Percentiles rank a stretch among this genome's conserved stretches.
Evolutionary conservation across 352 stramenopile genomes (phyloP).

Genomic region (Phytophthora ohioensis): DNA sequence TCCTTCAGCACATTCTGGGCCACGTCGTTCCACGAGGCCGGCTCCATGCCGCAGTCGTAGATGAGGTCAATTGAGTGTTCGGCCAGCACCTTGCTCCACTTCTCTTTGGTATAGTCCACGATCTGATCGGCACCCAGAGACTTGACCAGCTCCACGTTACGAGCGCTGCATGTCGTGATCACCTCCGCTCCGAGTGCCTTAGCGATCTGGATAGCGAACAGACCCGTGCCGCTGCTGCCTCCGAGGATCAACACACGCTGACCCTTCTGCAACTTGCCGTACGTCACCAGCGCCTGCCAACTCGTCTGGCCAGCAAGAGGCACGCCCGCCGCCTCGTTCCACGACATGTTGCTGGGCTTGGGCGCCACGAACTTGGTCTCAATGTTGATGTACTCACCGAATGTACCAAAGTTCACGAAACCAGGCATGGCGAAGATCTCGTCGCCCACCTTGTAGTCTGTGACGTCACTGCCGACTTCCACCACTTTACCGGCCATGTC

Average conservation of each 20-base stretch:
- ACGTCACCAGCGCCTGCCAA: conserved; percentile 44
- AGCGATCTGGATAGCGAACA: conserved; percentile 68
- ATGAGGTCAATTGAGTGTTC: conserved; percentile 45
- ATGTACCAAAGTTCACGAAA: conserved; percentile 13
- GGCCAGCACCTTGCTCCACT: conserved; percentile 50
- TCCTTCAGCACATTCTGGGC: conserved; percentile 51
- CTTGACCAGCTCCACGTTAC: conserved; percentile 54
- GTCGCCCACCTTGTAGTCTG: conserved; percentile 39
- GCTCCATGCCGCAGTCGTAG: conserved; percentile 34
- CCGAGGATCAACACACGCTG: conserved; percentile 50
- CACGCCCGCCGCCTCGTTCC: conserved; percentile 44
- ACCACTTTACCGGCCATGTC: conserved; percentile 40
- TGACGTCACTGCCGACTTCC: conserved; percentile 42
- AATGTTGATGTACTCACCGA: conserved; percentile 57
- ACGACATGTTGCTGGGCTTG: conserved; percentile 54
- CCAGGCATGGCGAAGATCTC: conserved; percentile 41
- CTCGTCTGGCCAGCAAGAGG: conserved; percentile 42
- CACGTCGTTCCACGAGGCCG: conserved; percentile 41
- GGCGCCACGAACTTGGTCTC: conserved; percentile 34
- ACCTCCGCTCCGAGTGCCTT: conserved; percentile 46
- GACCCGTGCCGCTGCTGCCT: conserved; percentile 67
- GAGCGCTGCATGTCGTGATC: conserved; percentile 47
- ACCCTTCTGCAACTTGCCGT: conserved; percentile 40
- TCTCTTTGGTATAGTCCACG: conserved; percentile 60
- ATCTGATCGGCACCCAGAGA: conserved; percentile 56